Percentiles rank a stretch among this genome's conserved stretches.
phyloP scores from a whole-genome alignment of 2,329 filamentous ascomycete genomes.

The Apiospora aurea region DNA sequence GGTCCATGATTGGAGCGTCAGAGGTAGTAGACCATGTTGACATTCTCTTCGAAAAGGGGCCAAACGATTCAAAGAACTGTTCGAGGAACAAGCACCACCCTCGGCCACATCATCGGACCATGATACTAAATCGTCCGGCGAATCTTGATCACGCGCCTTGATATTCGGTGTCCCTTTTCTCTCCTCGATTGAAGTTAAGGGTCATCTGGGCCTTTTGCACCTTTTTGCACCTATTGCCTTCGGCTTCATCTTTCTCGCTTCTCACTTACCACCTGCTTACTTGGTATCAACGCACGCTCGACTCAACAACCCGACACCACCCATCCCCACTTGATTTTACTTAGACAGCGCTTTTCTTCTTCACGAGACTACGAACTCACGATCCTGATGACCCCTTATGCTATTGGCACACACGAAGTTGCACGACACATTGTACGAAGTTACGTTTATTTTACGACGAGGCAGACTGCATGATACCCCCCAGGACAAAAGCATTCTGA shows the following conservation, averaged over 20 bases:
- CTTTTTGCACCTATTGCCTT: neutral
- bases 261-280: too few species aligned
- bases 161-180: too few species aligned
- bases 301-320: neutral
- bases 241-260: neutral
- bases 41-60: neutral
- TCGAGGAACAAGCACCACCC: neutral
- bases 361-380: slow-evolving; percentile 7
- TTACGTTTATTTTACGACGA: slow-evolving; percentile 7
- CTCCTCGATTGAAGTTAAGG: neutral
- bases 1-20: neutral
- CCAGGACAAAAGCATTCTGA: neutral
- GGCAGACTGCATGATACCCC: slow-evolving; percentile 20
- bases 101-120: neutral
- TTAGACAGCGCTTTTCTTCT: neutral
- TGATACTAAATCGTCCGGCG: neutral
- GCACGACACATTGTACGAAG: neutral
- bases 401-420: neutral
- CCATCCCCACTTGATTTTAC: neutral
- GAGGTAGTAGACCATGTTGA: neutral
- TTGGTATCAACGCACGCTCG: neutral
- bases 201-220: neutral
- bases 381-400: neutral
- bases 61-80: slow-evolving; percentile 5
- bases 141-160: neutral